Conservation (phyloP, 352 stramenopile species). For the Pythium phragmitis region DNA sequence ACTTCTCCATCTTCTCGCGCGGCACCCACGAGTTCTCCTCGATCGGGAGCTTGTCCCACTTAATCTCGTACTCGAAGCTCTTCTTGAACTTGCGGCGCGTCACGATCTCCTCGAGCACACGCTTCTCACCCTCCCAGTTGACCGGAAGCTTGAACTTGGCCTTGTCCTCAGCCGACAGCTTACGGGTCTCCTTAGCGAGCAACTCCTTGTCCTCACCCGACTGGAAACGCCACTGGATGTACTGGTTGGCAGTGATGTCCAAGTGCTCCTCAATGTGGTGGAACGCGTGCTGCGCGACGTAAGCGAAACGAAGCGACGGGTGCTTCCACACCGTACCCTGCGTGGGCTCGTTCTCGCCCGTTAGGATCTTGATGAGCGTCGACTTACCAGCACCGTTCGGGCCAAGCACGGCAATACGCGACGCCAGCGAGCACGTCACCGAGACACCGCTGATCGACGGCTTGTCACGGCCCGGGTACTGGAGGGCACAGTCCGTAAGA, state of each 20-base stretch:
- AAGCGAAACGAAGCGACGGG: constrained; percentile 91
- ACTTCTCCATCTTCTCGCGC: constrained; percentile 95
- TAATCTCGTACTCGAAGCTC: constrained; percentile 96
- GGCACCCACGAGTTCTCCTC: constrained; percentile 96
- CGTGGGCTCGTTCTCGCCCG: constrained; percentile 77
- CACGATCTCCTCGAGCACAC: constrained; percentile 88
- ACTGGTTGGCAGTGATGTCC: constrained; percentile 93
- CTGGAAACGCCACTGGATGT: constrained; percentile 98
- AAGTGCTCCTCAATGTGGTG: constrained; percentile 97
- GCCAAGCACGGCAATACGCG: constrained; percentile 79
- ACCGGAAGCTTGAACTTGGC: constrained; percentile 93
- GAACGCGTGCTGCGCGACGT: constrained; percentile 97
- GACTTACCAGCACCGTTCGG: constrained; percentile 95
- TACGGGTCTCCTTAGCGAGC: constrained; percentile 91
- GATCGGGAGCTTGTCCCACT: constrained; percentile 93
- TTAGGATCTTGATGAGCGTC: constrained; percentile 96
- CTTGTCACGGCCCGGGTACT: constrained; percentile 76
- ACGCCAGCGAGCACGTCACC: constrained; percentile 77
- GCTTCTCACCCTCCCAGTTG: constrained; percentile 92
- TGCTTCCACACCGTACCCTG: constrained; percentile 81
- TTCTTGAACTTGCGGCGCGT: constrained; percentile 94
- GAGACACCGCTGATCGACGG: constrained; percentile 84
- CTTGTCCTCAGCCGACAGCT: constrained; percentile 93
- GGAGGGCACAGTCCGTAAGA: constrained; percentile 84
- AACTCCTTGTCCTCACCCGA: constrained; percentile 88